Conservation (phyloP, 140 eudicot species). For the Senecio squalidus region DNA sequence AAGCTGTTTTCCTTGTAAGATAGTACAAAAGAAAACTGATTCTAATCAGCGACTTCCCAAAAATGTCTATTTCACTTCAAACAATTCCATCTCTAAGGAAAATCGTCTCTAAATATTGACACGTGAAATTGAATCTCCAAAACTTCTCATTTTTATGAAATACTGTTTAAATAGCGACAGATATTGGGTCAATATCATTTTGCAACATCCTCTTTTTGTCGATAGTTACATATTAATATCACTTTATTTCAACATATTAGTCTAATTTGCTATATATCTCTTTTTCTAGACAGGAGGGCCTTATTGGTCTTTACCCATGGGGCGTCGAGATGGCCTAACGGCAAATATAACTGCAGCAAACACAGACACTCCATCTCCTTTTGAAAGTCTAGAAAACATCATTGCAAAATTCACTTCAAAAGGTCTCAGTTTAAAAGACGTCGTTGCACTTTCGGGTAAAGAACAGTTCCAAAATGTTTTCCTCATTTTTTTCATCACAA, state of each 20-base stretch:
- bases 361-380: constrained; percentile 66
- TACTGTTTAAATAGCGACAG: too few species aligned
- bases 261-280: neutral
- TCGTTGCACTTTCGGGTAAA: constrained; percentile 79
- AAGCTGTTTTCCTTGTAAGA: constrained; percentile 62
- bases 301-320: constrained; percentile 50
- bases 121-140: too few species aligned
- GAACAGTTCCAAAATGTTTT: neutral
- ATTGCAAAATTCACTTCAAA: constrained; percentile 63
- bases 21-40: neutral
- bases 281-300: constrained; percentile 64
- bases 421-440: constrained; percentile 62
- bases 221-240: too few species aligned
- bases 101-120: neutral
- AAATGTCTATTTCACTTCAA: too few species aligned
- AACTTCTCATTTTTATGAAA: too few species aligned
- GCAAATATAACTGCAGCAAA: constrained; percentile 66
- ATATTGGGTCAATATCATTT: too few species aligned
- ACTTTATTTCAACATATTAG: too few species aligned
- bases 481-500: neutral
- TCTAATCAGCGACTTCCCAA: neutral
- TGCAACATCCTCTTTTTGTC: too few species aligned
- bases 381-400: constrained; percentile 53
- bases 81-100: neutral
- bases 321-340: constrained; percentile 80